phyloP scores from a whole-genome alignment of 345 rosid species.

The Lenwebbia sp. region DNA sequence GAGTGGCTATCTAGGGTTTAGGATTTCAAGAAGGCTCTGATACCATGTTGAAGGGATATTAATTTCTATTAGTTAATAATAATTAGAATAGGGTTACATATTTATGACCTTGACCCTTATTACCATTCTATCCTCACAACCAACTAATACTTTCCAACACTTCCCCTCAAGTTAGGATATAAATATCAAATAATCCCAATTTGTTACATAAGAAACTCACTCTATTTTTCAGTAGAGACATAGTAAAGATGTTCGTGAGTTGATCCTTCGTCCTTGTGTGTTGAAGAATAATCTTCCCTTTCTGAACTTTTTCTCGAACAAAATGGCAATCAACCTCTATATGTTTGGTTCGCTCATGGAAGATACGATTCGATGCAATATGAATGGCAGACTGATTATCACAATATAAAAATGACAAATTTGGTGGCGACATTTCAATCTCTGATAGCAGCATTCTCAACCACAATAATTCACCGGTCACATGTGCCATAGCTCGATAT shows the following conservation, averaged over 20 bases:
- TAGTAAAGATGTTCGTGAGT: background rate
- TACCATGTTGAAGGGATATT: too few relatives aligned
- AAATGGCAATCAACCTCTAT: background rate
- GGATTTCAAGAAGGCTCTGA: too few relatives aligned
- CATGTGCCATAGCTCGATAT: background rate
- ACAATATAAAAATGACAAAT: background rate
- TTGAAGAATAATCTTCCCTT: background rate
- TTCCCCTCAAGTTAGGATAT: background rate
- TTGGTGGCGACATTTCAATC: background rate
- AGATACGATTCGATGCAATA: background rate
- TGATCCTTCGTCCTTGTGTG: background rate
- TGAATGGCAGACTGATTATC: background rate
- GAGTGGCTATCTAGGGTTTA: too few relatives aligned
- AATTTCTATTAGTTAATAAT: too few relatives aligned
- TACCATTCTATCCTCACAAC: too few relatives aligned
- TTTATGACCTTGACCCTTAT: too few relatives aligned
- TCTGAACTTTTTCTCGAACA: background rate
- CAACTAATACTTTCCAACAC: background rate
- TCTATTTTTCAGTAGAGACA: background rate
- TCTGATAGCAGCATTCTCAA: background rate
- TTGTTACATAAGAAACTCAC: background rate
- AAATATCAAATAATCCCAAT: background rate
- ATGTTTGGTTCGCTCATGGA: background rate
- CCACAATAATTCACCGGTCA: background rate
- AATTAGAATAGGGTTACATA: too few relatives aligned